Conservation (phyloP, 176 grass and related monocot species). For the Raddia guianensis region DNA sequence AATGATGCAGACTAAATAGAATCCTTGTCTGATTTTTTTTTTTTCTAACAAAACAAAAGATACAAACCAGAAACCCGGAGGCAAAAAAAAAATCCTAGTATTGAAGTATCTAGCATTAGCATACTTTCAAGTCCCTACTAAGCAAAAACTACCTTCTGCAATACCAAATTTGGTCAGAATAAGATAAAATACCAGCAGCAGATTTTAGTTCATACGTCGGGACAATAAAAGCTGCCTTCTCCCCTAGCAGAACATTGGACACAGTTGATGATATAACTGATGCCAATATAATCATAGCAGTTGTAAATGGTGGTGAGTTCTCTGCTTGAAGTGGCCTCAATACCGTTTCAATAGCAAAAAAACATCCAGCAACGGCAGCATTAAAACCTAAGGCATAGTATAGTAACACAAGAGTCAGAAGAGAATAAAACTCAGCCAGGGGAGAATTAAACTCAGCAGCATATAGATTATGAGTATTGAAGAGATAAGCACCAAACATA, state of each 20-base stretch:
- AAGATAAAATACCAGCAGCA: slow-evolving; percentile 95
- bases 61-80: slow-evolving; percentile 8
- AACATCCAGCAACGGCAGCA: slow-evolving; percentile 93
- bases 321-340: slow-evolving; percentile 94
- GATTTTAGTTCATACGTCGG: slow-evolving; percentile 99
- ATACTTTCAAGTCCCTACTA: slow-evolving; percentile 28
- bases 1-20: background rate
- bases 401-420: slow-evolving; percentile 40
- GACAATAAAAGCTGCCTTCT: slow-evolving; percentile 95
- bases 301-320: slow-evolving; percentile 97
- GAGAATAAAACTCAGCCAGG: background rate
- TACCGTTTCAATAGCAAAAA: slow-evolving; percentile 98
- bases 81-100: background rate
- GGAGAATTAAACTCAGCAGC: too few species aligned
- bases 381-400: slow-evolving; percentile 79
- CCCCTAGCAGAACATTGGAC: slow-evolving; percentile 88
- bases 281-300: slow-evolving; percentile 98
- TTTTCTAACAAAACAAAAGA: background rate
- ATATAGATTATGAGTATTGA: background rate
- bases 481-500: background rate
- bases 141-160: slow-evolving; percentile 44
- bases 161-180: slow-evolving; percentile 69
- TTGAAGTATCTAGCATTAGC: background rate
- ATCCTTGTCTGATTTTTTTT: background rate
- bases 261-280: slow-evolving; percentile 99